These are phyloP conservation scores for Benincasa hispida DNA, from an alignment of 306 rosid species.

Conservation along the genomic window DNA sequence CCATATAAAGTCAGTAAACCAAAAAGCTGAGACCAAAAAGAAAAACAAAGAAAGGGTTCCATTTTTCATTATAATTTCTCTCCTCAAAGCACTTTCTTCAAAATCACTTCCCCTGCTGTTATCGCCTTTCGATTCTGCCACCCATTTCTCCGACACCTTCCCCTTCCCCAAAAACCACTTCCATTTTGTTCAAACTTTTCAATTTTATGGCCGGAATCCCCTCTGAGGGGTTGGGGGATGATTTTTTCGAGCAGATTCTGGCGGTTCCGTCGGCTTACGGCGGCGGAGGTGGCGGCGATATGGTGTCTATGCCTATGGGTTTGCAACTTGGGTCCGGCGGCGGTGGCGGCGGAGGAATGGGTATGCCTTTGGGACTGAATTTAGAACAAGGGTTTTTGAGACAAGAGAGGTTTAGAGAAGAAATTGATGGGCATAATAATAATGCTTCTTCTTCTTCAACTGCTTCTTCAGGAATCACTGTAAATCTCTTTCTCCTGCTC, in stretches of 20 bases:
- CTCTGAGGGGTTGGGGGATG: constrained; percentile 65
- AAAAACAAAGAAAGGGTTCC: neutral
- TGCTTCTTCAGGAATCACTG: constrained; percentile 29
- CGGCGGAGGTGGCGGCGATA: constrained; percentile 13
- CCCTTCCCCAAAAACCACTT: constrained; percentile 10
- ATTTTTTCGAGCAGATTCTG: constrained; percentile 45
- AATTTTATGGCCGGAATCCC: constrained; percentile 51
- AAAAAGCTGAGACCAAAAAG: neutral
- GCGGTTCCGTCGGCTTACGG: constrained; percentile 36
- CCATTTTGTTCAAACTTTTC: neutral
- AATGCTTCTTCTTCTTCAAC: constrained; percentile 26
- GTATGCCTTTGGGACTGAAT: constrained; percentile 73
- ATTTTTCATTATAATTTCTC: neutral
- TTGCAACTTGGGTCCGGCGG: constrained; percentile 46
- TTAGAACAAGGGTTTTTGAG: constrained; percentile 59
- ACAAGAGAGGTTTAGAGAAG: constrained; percentile 38
- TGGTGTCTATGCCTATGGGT: constrained; percentile 31
- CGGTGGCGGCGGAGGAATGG: constrained; percentile 8
- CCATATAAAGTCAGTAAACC: neutral
- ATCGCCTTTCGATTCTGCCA: constrained; percentile 39
- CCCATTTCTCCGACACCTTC: constrained; percentile 29
- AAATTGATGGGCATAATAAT: constrained; percentile 19
- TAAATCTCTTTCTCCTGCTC: constrained; percentile 16
- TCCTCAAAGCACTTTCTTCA: constrained; percentile 17
- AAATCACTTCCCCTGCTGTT: constrained; percentile 23